Conservation (phyloP, 441 rosid species). For the Corymbia calophylla region DNA sequence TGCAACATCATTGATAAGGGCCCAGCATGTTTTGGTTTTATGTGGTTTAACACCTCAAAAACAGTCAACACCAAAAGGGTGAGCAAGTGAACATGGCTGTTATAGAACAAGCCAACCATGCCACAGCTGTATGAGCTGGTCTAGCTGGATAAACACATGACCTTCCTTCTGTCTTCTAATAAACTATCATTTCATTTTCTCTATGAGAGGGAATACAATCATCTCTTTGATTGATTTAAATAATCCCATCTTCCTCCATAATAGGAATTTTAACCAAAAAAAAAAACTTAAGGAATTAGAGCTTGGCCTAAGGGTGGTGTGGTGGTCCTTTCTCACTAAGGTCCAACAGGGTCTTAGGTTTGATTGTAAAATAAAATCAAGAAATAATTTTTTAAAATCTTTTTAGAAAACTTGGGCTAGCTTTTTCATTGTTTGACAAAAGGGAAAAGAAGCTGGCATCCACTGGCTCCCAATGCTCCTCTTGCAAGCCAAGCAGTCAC, state of each 20-base stretch:
- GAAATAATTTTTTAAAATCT: background rate
- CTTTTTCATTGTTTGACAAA: background rate
- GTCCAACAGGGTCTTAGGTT: background rate
- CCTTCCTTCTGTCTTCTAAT: background rate
- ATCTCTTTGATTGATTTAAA: background rate
- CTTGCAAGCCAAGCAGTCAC: background rate
- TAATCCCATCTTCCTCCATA: background rate
- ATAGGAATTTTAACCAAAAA: background rate
- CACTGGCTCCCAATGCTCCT: background rate
- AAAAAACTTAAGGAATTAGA: background rate
- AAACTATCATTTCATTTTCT: background rate
- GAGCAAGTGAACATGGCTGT: background rate
- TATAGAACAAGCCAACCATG: background rate
- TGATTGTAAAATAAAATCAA: background rate
- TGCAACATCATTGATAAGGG: background rate
- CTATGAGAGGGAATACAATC: background rate
- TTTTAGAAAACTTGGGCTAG: background rate
- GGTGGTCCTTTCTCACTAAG: background rate
- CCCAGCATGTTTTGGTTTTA: background rate
- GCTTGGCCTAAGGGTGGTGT: background rate
- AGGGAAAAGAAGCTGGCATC: background rate
- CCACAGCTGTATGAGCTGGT: background rate
- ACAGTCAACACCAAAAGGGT: background rate
- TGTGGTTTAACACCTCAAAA: background rate
- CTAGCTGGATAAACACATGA: background rate